Evolutionary conservation across 2,329 filamentous ascomycete genomes (phyloP), one percentile per base, ranked within the genome.

Genomic region (Ophiocordyceps camponoti-saundersi): DNA sequence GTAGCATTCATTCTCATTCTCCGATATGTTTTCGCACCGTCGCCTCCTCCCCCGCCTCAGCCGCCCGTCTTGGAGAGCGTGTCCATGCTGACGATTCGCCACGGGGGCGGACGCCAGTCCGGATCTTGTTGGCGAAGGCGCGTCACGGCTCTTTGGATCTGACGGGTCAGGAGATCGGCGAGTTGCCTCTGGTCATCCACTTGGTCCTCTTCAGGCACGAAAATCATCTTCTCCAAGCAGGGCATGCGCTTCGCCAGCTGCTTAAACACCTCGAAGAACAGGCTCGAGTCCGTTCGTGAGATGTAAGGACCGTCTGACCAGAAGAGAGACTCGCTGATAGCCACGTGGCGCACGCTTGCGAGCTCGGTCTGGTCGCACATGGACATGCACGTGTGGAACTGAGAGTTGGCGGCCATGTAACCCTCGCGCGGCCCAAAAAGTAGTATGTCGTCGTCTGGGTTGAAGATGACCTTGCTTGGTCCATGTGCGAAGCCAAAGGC

Each of bases 351-450:
- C 18, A 73, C 62, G 12, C 52, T 48, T 10, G 60, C 60, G 43
- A 72, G 59, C 50, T 73, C 66, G 11, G 53, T 53, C 6, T 60
- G 63, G 42, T 61, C 59, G 51, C 63, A 66, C 53, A 71, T 59
- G 46, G 62, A 56, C 57, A 72, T 61, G 53, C 64, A 64, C 15
- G 66, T 68, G 45, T 62, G 61, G 47, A 73, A 66, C 50, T 71
- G 64, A 6, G 68, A 61, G 48, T 65, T 62, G 45, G 68, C 61
- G 20, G 65, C 66, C 62, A 68, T 68, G 57, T 63, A 66, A 46
- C 68, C 68, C 23, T 65, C 55, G 30, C 65, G 60, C 12, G 64
- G 61, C 34, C 68, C 69, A 51, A 73, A 71, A 54, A 68, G 72
- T 46, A 73, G 58, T n/a, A 69, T 61, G 49, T 73, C 70, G 45